Conservation (phyloP, 371 early-diverging fungal species). For the Entomophthora muscae region DNA sequence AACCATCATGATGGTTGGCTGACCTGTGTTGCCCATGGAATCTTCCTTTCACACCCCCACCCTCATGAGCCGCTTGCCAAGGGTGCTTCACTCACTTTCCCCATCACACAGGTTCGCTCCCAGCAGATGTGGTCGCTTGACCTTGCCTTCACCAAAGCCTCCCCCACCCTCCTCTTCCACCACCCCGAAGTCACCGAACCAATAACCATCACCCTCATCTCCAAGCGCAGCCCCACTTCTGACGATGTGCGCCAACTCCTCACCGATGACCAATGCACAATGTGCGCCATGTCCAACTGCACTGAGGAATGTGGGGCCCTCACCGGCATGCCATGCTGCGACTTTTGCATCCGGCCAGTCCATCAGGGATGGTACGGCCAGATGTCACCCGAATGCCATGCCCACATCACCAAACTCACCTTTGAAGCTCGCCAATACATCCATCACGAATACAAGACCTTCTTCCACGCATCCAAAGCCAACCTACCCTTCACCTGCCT, state of each 20-base stretch:
- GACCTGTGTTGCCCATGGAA: background rate
- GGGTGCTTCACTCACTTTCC: too few species aligned
- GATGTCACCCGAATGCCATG: background rate
- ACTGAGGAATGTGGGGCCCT: background rate
- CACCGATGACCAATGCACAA: background rate
- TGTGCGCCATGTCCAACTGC: background rate
- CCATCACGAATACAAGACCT: background rate
- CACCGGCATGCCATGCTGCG: background rate
- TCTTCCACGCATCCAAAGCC: background rate
- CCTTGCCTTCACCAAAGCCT: background rate
- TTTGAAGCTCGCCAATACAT: background rate
- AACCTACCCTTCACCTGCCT: background rate
- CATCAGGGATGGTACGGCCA: background rate
- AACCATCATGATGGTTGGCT: background rate
- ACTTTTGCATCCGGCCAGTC: background rate
- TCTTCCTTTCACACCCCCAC: background rate
- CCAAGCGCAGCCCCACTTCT: background rate
- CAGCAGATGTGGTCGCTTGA: background rate
- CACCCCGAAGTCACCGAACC: background rate
- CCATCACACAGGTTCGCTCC: background rate
- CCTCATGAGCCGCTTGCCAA: background rate
- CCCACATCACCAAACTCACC: background rate
- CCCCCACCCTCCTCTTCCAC: too few species aligned
- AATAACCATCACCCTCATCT: background rate
- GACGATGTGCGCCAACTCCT: too few species aligned